Conservation (phyloP, 1,139 yeast genomes). For the Taphrina wiesneri region DNA sequence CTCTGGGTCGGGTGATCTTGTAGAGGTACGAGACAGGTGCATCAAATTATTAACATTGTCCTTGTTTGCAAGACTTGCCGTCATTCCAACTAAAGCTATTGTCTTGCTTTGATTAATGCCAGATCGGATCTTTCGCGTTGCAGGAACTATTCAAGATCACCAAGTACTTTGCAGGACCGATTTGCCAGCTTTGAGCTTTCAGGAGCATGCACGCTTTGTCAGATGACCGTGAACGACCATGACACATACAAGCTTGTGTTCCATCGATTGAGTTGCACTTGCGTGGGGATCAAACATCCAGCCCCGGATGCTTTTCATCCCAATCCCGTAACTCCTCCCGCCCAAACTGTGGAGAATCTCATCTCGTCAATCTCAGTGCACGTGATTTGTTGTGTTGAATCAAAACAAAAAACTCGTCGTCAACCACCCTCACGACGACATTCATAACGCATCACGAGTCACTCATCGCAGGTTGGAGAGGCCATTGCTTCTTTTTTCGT, state of each 20-base stretch:
- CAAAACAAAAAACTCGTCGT: background rate
- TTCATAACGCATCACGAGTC: background rate
- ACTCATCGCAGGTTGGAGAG: background rate
- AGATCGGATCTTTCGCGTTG: background rate
- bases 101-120: background rate
- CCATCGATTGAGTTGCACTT: too few species aligned
- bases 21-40: background rate
- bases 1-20: background rate
- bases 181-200: too few species aligned
- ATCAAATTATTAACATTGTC: background rate
- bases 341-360: background rate
- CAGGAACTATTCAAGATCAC: background rate
- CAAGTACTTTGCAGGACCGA: too few species aligned
- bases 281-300: too few species aligned
- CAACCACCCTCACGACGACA: background rate
- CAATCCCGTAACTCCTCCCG: too few species aligned
- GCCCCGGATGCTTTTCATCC: background rate
- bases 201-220: too few species aligned
- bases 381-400: background rate
- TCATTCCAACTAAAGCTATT: background rate
- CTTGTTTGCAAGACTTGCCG: background rate
- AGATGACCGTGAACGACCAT: background rate
- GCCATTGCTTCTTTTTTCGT: too few species aligned
- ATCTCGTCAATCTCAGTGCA: background rate
- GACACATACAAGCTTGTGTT: background rate